phyloP scores from a whole-genome alignment of 202 grass and related monocot species.

The Setaria italica region DNA sequence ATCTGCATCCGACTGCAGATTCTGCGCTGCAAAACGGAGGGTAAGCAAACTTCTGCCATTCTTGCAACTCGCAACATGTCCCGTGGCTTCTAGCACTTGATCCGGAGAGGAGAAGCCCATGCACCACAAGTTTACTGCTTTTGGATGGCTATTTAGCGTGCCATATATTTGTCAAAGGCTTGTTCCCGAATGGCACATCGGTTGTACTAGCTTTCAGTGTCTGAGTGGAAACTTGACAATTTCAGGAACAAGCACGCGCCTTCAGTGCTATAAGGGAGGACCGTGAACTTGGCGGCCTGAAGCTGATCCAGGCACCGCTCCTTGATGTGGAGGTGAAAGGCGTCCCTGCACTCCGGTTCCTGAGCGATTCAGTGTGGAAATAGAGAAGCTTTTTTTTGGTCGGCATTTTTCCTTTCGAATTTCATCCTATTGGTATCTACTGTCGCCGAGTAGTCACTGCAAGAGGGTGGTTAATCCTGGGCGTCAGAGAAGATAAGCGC shows the following conservation, averaged over 20 bases:
- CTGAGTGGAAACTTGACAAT: constrained; percentile 16
- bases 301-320: constrained; percentile 56
- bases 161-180: background rate
- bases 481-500: background rate
- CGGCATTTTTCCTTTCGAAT: background rate
- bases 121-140: background rate
- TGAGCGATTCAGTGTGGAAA: constrained; percentile 62
- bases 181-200: background rate
- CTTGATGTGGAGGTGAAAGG: constrained; percentile 64
- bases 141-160: background rate
- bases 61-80: background rate
- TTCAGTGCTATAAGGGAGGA: constrained; percentile 58
- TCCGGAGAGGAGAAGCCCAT: background rate
- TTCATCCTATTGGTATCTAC: background rate
- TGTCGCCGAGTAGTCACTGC: background rate
- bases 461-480: background rate
- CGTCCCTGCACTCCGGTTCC: constrained; percentile 58
- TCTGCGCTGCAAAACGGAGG: constrained; percentile 61
- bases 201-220: background rate
- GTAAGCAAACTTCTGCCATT: constrained; percentile 31
- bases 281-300: constrained; percentile 48
- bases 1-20: constrained; percentile 60
- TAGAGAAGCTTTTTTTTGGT: background rate
- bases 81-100: background rate
- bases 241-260: constrained; percentile 61